Base-by-base conservation (phyloP, 2,329 filamentous ascomycete genomes). In the Colletotrichum sp. region DNA sequence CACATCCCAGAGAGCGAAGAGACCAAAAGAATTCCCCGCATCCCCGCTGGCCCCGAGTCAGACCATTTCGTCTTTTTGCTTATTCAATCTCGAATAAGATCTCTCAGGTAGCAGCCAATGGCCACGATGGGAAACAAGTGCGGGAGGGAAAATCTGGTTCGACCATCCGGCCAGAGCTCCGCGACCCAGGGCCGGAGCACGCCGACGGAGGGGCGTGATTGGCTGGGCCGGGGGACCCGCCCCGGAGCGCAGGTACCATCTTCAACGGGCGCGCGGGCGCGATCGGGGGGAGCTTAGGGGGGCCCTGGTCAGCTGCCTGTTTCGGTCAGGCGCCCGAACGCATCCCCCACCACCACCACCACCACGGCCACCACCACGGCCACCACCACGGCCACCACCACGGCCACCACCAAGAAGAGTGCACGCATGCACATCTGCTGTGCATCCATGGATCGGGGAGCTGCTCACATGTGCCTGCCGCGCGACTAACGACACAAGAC, bases 41-140 rank as follows among this genome's bases (percentile, higher is more conserved):
- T 69, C 33, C 70, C 70, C 70, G 33, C 65, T 21, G 36, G 29
- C 29, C 51, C 70, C 66, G 66, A 70, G 70, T 72, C 70, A 72
- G 70, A 58, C 33, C 70, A 61, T 65, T 54, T 34, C n/a, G n/a
- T 47, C 8, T 11, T 21, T 21, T 21, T 51, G 43, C 43, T 51
- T 51, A 51, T 51, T 51, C 43, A 51, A 13, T 51, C 43, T 51
- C 43, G 43, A 51, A 51, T 21, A 51, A 51, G 43, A 21, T 51
- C 43, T 51, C 43, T 51, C n/a, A 51, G 8, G 16, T 5, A 13
- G 24, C 29, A 55, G 31, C 68, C 72, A 72, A 74, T 74, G 62
- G 16, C n/a, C 58, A 29, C 43, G 57, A 16, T 7, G 16, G 27
- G 21, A 74, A 57, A 71, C 47, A 33, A 57, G 63, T 58, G 27